Evolutionary conservation across 2,329 filamentous ascomycete species (phyloP).

Genomic region (Pseudomassariella vexata): DNA sequence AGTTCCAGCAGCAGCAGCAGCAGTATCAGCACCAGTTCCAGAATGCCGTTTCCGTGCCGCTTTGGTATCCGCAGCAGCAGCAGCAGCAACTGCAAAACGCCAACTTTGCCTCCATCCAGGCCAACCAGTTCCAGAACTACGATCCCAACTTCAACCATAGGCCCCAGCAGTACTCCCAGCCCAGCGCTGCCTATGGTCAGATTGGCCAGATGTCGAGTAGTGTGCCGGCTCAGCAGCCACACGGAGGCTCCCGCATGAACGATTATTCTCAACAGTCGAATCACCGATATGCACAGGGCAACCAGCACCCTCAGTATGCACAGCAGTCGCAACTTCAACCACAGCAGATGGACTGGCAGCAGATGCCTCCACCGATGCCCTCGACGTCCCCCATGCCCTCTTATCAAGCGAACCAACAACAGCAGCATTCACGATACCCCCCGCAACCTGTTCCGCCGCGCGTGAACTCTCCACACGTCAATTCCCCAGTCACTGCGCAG

Average conservation of each 20-base stretch:
- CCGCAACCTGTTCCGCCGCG: constrained; percentile 3
- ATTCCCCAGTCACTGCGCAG: constrained; percentile 18
- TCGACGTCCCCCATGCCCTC: constrained; percentile 11
- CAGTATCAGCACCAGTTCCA: constrained; percentile 15
- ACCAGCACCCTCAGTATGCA: constrained; percentile 4
- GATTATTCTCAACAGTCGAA: no score
- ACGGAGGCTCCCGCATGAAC: no score
- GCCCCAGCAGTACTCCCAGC: constrained; percentile 6
- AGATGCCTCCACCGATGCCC: constrained; percentile 20
- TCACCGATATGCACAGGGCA: neutral
- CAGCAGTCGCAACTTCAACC: constrained; percentile 15
- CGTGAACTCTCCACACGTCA: constrained; percentile 11
- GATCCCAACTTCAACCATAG: constrained; percentile 23
- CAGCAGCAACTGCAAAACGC: constrained; percentile 17
- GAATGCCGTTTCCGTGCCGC: constrained; percentile 12
- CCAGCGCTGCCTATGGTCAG: constrained; percentile 10
- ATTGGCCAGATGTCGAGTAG: constrained; percentile 8
- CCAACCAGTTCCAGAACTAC: constrained; percentile 20
- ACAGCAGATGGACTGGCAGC: constrained; percentile 15
- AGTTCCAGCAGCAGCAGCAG: constrained; percentile 12
- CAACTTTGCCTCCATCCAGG: constrained; percentile 11
- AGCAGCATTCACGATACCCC: no score
- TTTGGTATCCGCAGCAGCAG: constrained; percentile 16
- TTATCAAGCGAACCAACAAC: constrained; percentile 37
- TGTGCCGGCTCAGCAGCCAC: constrained; percentile 6